Evolutionary conservation across 306 rosid genomes (phyloP).

Genomic region (Vigna hirtella): DNA sequence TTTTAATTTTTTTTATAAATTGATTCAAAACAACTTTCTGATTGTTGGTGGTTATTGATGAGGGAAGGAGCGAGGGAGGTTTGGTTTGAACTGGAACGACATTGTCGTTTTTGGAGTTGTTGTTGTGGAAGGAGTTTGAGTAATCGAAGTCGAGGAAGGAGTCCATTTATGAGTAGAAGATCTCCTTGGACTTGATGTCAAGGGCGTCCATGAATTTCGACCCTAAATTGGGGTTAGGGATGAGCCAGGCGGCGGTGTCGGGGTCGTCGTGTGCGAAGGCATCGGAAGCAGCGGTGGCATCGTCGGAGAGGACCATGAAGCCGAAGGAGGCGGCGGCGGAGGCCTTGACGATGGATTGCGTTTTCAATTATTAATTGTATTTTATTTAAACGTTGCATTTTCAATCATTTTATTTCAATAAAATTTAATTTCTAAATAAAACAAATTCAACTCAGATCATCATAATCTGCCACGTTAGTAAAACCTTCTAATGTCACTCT

Average conservation of each 20-base stretch:
- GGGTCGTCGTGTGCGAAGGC: constrained; percentile 38
- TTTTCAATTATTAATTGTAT: no score
- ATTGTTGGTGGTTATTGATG: constrained; percentile 45
- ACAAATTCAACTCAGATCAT: no score
- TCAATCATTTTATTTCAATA: no score
- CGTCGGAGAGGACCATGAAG: constrained; percentile 45
- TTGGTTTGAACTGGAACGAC: constrained; percentile 86
- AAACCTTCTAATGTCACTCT: no score
- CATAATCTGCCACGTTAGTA: no score
- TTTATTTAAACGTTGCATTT: no score
- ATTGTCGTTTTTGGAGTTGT: constrained; percentile 58
- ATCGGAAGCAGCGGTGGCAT: constrained; percentile 4
- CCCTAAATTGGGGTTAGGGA: constrained; percentile 57
- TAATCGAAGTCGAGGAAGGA: constrained; percentile 78
- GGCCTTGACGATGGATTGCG: constrained; percentile 53
- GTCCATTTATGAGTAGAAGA: constrained; percentile 72
- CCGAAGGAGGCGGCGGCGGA: constrained; percentile 44
- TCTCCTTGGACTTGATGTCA: constrained; percentile 63
- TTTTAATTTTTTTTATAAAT: no score
- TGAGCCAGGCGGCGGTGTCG: constrained; percentile 55
- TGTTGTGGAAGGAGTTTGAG: constrained; percentile 53
- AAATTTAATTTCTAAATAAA: no score
- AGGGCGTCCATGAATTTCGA: constrained; percentile 60
- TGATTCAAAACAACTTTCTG: constrained; percentile 63
- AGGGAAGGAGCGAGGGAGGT: constrained; percentile 35